Evolutionary conservation across 1,284 basidiomycete species (phyloP).

Genomic region (Marasmius oreades): DNA sequence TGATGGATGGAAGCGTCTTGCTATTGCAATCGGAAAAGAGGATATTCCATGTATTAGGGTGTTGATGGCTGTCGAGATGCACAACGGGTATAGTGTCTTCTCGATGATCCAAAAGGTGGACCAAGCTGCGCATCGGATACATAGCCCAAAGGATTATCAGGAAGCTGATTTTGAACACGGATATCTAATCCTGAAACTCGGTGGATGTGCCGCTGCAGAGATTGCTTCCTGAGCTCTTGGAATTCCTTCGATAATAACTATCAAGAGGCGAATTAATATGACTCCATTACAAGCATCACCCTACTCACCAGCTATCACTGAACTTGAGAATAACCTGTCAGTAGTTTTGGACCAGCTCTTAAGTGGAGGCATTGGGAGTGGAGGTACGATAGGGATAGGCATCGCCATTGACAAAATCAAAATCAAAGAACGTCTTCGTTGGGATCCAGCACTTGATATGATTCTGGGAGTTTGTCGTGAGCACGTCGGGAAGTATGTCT

Average conservation of each 20-base stretch:
- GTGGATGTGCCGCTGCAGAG: not conserved
- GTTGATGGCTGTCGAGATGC: not conserved
- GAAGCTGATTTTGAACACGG: not conserved
- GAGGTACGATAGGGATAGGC: not conserved
- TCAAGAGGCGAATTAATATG: not conserved
- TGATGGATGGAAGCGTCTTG: not conserved
- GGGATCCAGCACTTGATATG: not conserved
- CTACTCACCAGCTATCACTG: not conserved
- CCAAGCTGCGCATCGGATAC: not conserved
- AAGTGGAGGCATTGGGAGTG: not conserved
- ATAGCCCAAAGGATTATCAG: not conserved
- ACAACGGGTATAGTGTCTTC: not conserved
- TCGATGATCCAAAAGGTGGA: not conserved
- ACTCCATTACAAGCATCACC: not conserved
- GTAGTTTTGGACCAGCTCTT: not conserved
- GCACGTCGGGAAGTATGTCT: slow-evolving; percentile 18
- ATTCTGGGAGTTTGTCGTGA: slow-evolving; percentile 30
- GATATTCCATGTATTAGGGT: not conserved
- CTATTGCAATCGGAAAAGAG: not conserved
- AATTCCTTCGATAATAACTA: not conserved
- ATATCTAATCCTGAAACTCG: not conserved
- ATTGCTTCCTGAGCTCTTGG: not conserved
- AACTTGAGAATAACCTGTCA: not conserved
- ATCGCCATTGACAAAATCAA: not conserved
- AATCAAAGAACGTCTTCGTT: not conserved